A percentile compares a stretch with the other conserved stretches of the same genome.
Conservation (phyloP, 2,329 filamentous ascomycete species). For the Dothistroma pini region DNA sequence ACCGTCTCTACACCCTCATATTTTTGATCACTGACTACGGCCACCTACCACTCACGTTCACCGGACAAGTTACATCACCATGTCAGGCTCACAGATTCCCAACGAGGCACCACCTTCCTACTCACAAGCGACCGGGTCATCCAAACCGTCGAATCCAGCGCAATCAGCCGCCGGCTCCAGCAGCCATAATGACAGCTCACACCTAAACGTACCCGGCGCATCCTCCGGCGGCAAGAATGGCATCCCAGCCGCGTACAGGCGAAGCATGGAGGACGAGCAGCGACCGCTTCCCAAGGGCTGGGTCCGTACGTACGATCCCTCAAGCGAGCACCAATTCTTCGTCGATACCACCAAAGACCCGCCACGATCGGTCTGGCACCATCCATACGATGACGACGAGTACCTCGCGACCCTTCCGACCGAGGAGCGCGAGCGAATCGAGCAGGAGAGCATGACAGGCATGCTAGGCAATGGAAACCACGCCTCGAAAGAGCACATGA, state of each 20-base stretch:
- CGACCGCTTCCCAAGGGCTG: slow-evolving; percentile 55
- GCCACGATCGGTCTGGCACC: slow-evolving; percentile 58
- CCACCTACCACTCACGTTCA: not conserved
- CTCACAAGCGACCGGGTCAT: slow-evolving; percentile 22
- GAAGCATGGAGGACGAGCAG: slow-evolving; percentile 61
- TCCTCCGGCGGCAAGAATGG: slow-evolving; percentile 36
- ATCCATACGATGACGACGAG: slow-evolving; percentile 58
- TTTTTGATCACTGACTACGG: not conserved
- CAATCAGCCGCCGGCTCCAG: slow-evolving; percentile 8
- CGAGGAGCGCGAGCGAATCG: slow-evolving; percentile 49
- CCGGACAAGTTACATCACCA: not conserved
- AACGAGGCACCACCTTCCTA: slow-evolving; percentile 23
- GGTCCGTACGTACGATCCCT: slow-evolving; percentile 54
- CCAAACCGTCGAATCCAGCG: slow-evolving; percentile 13
- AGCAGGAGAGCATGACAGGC: slow-evolving; percentile 35
- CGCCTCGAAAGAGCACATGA: slow-evolving; percentile 39
- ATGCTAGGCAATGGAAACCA: slow-evolving; percentile 14
- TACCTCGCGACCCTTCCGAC: slow-evolving; percentile 49
- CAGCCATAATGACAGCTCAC: slow-evolving; percentile 15
- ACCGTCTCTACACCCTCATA: not conserved
- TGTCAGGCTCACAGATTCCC: slow-evolving; percentile 17
- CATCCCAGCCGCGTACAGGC: slow-evolving; percentile 51
- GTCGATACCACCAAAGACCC: slow-evolving; percentile 55
- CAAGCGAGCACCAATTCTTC: slow-evolving; percentile 58
- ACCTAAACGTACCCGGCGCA: slow-evolving; percentile 27